Evolutionary conservation across 2,329 filamentous ascomycete species (phyloP).

Genomic region (Epichloe coenophiala): DNA sequence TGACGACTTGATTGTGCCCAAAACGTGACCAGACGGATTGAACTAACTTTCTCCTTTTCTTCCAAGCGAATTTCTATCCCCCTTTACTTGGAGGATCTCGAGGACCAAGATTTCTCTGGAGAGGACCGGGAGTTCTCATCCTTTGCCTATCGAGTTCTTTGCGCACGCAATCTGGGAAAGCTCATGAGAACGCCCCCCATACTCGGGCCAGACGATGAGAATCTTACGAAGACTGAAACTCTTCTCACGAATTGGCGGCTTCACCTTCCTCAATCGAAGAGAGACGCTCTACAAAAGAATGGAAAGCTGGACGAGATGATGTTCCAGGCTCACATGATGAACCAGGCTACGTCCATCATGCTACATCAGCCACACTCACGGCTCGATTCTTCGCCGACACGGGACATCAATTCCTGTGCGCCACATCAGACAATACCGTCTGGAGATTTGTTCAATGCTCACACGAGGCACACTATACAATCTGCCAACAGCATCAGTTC

Average conservation of each 20-base stretch:
- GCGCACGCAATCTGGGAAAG: slow-evolving; percentile 62
- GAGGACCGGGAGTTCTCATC: slow-evolving; percentile 65
- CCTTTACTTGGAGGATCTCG: slow-evolving; percentile 59
- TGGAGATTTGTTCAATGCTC: slow-evolving; percentile 43
- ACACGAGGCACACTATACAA: slow-evolving; percentile 69
- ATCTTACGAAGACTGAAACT: slow-evolving; percentile 35
- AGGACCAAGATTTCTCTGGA: slow-evolving; percentile 59
- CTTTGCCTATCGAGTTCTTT: slow-evolving; percentile 72
- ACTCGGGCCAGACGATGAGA: slow-evolving; percentile 39
- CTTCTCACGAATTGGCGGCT: slow-evolving; percentile 61
- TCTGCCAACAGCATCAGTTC: slow-evolving; percentile 67
- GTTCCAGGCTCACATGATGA: slow-evolving; percentile 81
- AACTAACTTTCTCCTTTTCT: slow-evolving; percentile 2
- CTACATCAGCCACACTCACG: slow-evolving; percentile 71
- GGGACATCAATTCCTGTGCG: slow-evolving; percentile 52
- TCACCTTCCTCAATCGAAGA: slow-evolving; percentile 61
- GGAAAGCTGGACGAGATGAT: slow-evolving; percentile 77
- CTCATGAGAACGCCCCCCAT: slow-evolving; percentile 49
- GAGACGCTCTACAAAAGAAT: slow-evolving; percentile 52
- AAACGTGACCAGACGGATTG: not conserved
- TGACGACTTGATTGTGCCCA: not conserved
- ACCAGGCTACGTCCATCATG: slow-evolving; percentile 51
- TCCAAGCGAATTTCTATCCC: slow-evolving; percentile 43
- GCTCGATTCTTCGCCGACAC: slow-evolving; percentile 47
- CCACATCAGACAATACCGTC: slow-evolving; percentile 39